Conservation (phyloP, 2,329 filamentous ascomycete species). For the Magnaporthales sp. region DNA sequence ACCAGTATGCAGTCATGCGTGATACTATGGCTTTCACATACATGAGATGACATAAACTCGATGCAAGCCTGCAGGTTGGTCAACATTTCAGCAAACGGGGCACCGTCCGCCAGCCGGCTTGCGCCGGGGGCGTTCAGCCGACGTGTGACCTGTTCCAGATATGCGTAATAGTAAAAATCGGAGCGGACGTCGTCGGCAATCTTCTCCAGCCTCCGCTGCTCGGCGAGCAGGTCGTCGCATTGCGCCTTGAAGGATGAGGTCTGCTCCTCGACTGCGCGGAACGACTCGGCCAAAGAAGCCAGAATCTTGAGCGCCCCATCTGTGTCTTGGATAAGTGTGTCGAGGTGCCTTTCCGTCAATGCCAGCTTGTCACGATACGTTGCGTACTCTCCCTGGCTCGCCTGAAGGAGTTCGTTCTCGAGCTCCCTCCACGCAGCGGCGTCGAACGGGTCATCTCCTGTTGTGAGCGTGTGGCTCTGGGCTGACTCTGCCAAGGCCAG, state of each 20-base stretch:
- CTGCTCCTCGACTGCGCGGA: conserved; percentile 78
- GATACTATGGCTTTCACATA: conserved; percentile 32
- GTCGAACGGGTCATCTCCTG: conserved; percentile 11
- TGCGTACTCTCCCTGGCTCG: conserved; percentile 80
- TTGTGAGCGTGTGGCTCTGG: background rate
- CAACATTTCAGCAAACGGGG: conserved; percentile 82
- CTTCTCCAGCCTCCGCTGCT: conserved; percentile 69
- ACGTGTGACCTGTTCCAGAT: conserved; percentile 83
- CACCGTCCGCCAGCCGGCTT: conserved; percentile 72
- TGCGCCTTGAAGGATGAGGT: conserved; percentile 89
- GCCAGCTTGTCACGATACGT: conserved; percentile 77
- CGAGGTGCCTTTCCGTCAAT: conserved; percentile 71
- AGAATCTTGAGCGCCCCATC: conserved; percentile 67
- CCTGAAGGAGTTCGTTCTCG: conserved; percentile 63
- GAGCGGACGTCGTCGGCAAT: conserved; percentile 79
- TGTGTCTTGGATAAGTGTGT: conserved; percentile 69
- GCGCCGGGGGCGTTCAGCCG: conserved; percentile 88
- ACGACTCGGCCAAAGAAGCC: conserved; percentile 73
- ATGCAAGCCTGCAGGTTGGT: conserved; percentile 83
- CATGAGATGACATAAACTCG: conserved; percentile 83
- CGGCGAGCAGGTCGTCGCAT: conserved; percentile 77
- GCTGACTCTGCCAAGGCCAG: conserved; percentile 28
- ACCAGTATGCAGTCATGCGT: background rate
- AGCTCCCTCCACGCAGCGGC: conserved; percentile 36
- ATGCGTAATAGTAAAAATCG: conserved; percentile 90